These are phyloP conservation scores for Euphorbia celastroides DNA, from an alignment of 441 rosid species.

Conservation along the genomic window DNA sequence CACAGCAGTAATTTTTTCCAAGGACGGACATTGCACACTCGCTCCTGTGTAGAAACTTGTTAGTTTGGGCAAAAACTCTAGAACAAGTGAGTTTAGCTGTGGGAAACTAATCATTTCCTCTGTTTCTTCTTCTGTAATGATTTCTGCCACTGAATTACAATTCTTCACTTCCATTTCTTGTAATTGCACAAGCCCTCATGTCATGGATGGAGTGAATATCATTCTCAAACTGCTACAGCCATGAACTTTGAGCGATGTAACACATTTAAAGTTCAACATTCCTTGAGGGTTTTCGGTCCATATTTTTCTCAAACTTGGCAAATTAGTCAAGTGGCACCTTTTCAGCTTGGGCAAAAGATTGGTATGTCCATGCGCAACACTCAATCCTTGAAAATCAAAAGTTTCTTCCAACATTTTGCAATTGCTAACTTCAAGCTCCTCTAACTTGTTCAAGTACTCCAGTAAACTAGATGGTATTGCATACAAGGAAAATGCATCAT, in stretches of 20 bases:
- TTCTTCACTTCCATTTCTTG: slow-evolving; percentile 3
- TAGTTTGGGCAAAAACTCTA: slow-evolving; percentile 10
- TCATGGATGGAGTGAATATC: slow-evolving; percentile 13
- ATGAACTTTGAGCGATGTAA: slow-evolving; percentile 3
- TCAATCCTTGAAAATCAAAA: neutral
- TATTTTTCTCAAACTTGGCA: slow-evolving; percentile 8
- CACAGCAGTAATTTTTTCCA: neutral
- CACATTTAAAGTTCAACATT: slow-evolving; percentile 1
- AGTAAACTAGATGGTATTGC: slow-evolving; percentile 5
- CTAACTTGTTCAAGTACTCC: neutral
- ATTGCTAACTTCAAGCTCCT: neutral
- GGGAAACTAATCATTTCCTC: neutral
- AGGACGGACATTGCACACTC: slow-evolving; percentile 1
- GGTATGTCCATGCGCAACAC: neutral
- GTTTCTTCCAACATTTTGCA: slow-evolving; percentile 9
- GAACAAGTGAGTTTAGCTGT: neutral
- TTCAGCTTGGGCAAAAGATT: neutral
- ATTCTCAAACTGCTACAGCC: slow-evolving; percentile 20
- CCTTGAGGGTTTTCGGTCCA: neutral
- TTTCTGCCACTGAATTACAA: slow-evolving; percentile 7
- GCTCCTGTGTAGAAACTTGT: slow-evolving; percentile 10
- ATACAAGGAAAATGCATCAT: neutral
- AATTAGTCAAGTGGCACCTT: slow-evolving; percentile 1
- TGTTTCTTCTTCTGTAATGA: slow-evolving; percentile 9
- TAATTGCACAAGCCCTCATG: slow-evolving; percentile 10